phyloP scores from a whole-genome alignment of 495 filamentous ascomycete species.

The Aspergillus leporis region DNA sequence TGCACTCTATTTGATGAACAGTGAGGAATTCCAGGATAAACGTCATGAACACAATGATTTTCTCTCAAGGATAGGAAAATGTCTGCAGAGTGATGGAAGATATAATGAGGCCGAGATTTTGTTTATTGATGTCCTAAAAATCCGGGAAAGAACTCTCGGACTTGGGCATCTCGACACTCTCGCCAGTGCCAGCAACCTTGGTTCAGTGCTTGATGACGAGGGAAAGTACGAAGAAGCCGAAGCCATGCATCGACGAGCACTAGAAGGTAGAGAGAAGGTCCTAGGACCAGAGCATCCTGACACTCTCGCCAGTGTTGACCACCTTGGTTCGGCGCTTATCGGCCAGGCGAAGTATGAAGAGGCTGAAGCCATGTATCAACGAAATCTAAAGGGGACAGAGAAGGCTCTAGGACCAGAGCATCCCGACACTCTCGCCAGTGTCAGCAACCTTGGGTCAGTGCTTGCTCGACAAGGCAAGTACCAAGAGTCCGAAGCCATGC shows the following conservation, averaged over 20 bases:
- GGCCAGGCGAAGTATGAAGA: constrained; percentile 25
- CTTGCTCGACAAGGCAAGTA: neutral
- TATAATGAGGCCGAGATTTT: too few relatives aligned
- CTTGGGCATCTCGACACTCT: constrained; percentile 3
- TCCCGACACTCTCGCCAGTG: constrained; percentile 39
- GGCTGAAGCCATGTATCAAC: constrained; percentile 26
- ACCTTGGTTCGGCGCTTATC: neutral
- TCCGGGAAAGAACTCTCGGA: constrained; percentile 1
- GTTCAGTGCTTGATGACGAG: neutral
- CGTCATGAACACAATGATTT: neutral
- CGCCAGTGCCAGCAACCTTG: neutral
- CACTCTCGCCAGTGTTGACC: neutral
- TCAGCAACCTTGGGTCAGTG: constrained; percentile 27
- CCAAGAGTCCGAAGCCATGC: neutral
- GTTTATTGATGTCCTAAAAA: neutral
- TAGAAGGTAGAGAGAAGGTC: neutral
- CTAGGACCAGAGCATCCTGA: neutral
- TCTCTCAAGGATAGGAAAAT: neutral
- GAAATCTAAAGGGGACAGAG: constrained; percentile 18
- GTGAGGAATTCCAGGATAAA: neutral
- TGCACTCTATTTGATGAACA: neutral
- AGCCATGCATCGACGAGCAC: neutral
- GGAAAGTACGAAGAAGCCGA: neutral
- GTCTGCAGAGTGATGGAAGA: neutral
- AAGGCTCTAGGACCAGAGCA: constrained; percentile 28